Evolutionary conservation across 495 filamentous ascomycete genomes (phyloP), one percentile per base, ranked within the genome.

Genomic region (Xylaria acuta): DNA sequence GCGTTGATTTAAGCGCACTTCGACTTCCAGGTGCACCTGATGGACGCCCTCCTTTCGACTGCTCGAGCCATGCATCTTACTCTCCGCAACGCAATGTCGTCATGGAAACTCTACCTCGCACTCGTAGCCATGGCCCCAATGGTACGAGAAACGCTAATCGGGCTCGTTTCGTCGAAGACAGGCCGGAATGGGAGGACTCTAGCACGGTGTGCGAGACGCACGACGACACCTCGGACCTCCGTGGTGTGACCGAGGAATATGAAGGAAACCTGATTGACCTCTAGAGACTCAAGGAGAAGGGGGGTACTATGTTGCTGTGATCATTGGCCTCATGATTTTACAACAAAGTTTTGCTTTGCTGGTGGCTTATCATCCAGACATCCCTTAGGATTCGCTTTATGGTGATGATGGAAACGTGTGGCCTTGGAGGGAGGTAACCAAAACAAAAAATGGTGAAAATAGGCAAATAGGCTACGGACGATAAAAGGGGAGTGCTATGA

Each of bases 261-360:
- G 69, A 45, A 25, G 60, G 14, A 25, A 30, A 65, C 49, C 69
- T 71, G 6, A 71, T 71, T 38, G 69, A 71, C 5, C 12, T 71
- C 18, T 71, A 65, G 34, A 40, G 5, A 3, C 20, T 25, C 2
- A 51, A 51, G 14, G 6, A 2, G 9, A 40, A 40, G 32, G 34
- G 25, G 14, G 20, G 20, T 40, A 8, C 34, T 25, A 27, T 32
- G 12, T n/a, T 20, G 65, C 49, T 16, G 36, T 27, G 36, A 6
- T 1, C 27, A 56, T 49, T 49, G 38, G 22, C 38, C n/a, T 41
- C 9, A 36, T 51, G 27, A 38, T 51, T 66, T 66, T 49, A 22
- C 20, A 30, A 51, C 20, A 36, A 34, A 51, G 18, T 32, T 43
- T 40, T 22, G 59, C 60, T 65, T 49, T 27, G 6, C 36, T 59